A percentile compares a stretch with the other conserved stretches of the same genome.
Conservation (phyloP, 208 protist genomes). For the Leishmania aethiopica region DNA sequence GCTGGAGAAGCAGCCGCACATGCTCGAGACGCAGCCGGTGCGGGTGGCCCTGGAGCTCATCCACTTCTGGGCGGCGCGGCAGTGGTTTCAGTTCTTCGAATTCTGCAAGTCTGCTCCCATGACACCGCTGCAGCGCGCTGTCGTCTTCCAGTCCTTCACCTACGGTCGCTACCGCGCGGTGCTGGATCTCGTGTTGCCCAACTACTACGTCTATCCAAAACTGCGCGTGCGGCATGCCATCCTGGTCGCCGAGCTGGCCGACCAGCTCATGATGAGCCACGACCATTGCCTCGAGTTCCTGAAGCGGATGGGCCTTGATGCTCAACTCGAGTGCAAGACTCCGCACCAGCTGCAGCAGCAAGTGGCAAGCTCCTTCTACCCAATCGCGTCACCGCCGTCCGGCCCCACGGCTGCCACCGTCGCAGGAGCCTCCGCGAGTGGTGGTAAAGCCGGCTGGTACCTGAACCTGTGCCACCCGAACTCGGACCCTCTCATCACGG, state of each 20-base stretch:
- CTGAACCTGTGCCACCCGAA: conserved; percentile 32
- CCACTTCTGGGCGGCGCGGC: conserved; percentile 64
- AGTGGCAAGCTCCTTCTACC: background rate
- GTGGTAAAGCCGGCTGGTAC: conserved; percentile 10
- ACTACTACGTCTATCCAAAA: conserved; percentile 63
- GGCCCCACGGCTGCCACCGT: background rate
- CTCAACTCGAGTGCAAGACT: conserved; percentile 22
- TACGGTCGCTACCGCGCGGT: conserved; percentile 84
- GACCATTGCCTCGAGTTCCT: conserved; percentile 67
- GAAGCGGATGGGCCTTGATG: conserved; percentile 56
- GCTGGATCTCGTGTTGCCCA: conserved; percentile 76
- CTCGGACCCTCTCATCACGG: conserved; percentile 42
- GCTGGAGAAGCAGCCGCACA: conserved; percentile 63
- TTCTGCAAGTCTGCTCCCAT: conserved; percentile 48
- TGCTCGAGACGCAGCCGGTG: conserved; percentile 63
- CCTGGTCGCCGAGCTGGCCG: conserved; percentile 45
- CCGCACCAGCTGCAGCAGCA: background rate
- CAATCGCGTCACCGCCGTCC: background rate
- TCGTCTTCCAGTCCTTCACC: conserved; percentile 86
- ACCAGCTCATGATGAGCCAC: conserved; percentile 52
- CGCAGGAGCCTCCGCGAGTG: background rate
- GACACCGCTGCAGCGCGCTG: conserved; percentile 69
- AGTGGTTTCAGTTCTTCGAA: conserved; percentile 82
- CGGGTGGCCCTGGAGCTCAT: conserved; percentile 60
- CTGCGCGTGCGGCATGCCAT: conserved; percentile 54